phyloP scores from a whole-genome alignment of 2,329 filamentous ascomycete genomes.

The Madurella mycetomatis region DNA sequence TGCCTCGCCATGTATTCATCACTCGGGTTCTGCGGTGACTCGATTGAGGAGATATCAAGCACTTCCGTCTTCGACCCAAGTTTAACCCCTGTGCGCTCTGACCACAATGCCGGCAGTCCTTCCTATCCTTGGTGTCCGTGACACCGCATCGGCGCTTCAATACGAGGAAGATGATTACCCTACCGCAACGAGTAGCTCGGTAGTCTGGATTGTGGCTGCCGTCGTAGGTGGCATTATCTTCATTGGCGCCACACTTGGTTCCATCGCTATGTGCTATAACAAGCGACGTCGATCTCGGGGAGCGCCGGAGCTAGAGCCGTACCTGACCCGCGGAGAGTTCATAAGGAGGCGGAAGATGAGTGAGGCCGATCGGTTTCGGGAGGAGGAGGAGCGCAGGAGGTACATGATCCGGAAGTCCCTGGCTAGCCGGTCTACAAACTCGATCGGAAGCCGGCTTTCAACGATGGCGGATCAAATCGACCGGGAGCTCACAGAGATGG shows the following conservation, averaged over 20 bases:
- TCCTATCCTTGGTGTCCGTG: not conserved
- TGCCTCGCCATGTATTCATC: too few species aligned
- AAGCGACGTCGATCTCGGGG: slow-evolving; percentile 26
- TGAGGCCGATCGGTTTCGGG: slow-evolving; percentile 24
- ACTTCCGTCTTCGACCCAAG: too few species aligned
- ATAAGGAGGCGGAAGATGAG: slow-evolving; percentile 27
- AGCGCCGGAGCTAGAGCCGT: slow-evolving; percentile 25
- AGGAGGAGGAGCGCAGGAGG: slow-evolving; percentile 36
- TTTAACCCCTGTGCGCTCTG: too few species aligned
- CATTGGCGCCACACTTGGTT: slow-evolving; percentile 22
- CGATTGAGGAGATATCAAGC: too few species aligned
- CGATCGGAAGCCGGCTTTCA: slow-evolving; percentile 5
- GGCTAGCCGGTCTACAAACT: slow-evolving; percentile 26
- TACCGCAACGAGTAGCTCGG: slow-evolving; percentile 1
- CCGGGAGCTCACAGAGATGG: slow-evolving; percentile 14
- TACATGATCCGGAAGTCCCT: slow-evolving; percentile 44
- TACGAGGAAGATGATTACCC: not conserved
- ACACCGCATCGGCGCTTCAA: not conserved
- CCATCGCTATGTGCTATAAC: slow-evolving; percentile 21
- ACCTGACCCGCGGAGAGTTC: slow-evolving; percentile 21
- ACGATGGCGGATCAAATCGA: slow-evolving; percentile 9
- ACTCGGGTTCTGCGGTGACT: too few species aligned
- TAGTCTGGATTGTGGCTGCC: slow-evolving; percentile 27
- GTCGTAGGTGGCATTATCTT: slow-evolving; percentile 27
- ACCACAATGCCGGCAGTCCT: slow-evolving; percentile 6